Evolutionary conservation across 805 yeast species (phyloP).

Genomic region (Kurtzmaniella fragi): DNA sequence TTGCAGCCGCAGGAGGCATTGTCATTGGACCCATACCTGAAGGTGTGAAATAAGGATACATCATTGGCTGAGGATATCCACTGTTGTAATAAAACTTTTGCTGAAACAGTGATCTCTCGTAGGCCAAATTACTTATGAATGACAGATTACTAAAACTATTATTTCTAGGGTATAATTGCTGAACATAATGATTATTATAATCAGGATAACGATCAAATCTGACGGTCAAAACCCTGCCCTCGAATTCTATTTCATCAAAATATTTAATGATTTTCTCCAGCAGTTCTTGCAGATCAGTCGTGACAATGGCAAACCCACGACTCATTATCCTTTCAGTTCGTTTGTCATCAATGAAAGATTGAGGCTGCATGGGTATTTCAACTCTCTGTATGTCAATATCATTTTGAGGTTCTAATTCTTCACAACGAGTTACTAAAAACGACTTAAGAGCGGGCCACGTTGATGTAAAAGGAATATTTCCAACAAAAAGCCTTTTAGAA

Average conservation of each 20-base stretch:
- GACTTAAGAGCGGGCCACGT: constrained; percentile 30
- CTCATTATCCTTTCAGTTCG: constrained; percentile 10
- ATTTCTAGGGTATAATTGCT: constrained; percentile 14
- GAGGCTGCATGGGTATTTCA: constrained; percentile 36
- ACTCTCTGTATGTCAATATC: constrained; percentile 27
- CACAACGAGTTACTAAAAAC: constrained; percentile 18
- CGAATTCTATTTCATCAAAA: constrained; percentile 50
- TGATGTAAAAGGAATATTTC: constrained; percentile 50
- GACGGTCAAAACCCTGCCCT: constrained; percentile 58
- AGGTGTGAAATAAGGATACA: background rate
- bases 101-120: constrained; percentile 27
- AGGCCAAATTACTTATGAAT: constrained; percentile 20
- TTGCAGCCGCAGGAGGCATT: background rate
- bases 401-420: constrained; percentile 22
- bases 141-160: background rate
- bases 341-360: background rate
- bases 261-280: constrained; percentile 44
- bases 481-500: constrained; percentile 45
- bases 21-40: background rate
- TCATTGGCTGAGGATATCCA: background rate
- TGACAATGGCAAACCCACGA: constrained; percentile 65
- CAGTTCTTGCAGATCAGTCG: constrained; percentile 41
- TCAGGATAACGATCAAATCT: constrained; percentile 54
- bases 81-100: constrained; percentile 25
- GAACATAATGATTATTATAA: constrained; percentile 24